phyloP scores from a whole-genome alignment of 208 protist genomes.

The Leishmania braziliensis region DNA sequence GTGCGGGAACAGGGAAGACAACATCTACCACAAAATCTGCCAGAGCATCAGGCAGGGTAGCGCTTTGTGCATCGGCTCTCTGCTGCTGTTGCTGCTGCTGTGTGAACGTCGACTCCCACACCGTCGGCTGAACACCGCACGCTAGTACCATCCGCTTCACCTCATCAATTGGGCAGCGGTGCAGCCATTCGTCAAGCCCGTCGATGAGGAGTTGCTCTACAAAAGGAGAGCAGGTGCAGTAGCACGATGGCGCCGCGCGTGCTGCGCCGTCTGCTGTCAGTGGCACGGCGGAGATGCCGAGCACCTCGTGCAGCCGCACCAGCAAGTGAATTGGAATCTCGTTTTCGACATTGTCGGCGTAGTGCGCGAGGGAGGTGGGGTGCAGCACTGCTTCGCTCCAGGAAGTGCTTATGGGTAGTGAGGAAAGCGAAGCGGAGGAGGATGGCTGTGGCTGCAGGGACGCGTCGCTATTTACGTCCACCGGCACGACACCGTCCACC shows the following conservation, averaged over 20 bases:
- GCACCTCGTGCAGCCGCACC: constrained; percentile 45
- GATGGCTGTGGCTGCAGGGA: not conserved
- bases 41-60: constrained; percentile 37
- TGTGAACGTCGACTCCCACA: constrained; percentile 46
- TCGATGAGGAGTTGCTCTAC: constrained; percentile 86
- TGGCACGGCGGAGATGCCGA: constrained; percentile 25
- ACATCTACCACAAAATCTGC: constrained; percentile 88
- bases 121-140: constrained; percentile 67
- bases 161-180: constrained; percentile 27
- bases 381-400: constrained; percentile 34
- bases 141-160: constrained; percentile 64
- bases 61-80: not conserved
- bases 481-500: not conserved
- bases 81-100: constrained; percentile 26
- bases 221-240: constrained; percentile 33
- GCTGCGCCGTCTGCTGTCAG: not conserved
- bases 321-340: constrained; percentile 52
- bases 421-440: not conserved
- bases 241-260: not conserved
- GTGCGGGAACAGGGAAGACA: constrained; percentile 56
- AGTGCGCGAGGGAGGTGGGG: constrained; percentile 53
- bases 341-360: constrained; percentile 43
- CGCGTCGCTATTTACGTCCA: not conserved
- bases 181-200: constrained; percentile 75
- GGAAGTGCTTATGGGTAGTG: constrained; percentile 18